Evolutionary conservation across 176 grass and related monocot genomes (phyloP).

Genomic region (Pharus latifolius): DNA sequence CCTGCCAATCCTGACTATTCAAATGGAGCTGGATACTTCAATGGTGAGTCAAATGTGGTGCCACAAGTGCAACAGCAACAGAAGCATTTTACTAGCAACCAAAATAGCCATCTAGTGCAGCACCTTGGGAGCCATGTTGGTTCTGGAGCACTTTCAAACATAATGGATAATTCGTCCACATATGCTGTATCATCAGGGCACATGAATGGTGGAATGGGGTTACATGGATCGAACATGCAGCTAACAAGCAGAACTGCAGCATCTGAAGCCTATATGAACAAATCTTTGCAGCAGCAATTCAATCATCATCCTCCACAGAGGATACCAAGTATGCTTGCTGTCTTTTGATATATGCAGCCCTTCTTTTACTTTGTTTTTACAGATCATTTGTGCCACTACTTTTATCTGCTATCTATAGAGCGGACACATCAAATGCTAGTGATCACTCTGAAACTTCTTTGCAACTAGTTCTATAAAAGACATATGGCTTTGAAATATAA

Average conservation of each 20-base stretch:
- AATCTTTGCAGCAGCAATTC: conserved; percentile 32
- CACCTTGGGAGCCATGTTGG: conserved; percentile 14
- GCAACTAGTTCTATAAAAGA: conserved; percentile 8
- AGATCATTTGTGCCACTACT: background rate
- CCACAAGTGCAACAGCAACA: conserved; percentile 28
- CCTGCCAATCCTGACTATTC: conserved; percentile 35
- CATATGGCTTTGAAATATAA: background rate
- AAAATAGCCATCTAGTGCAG: conserved; percentile 24
- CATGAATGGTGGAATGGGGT: conserved; percentile 34
- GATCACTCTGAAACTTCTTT: background rate
- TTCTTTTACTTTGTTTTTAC: background rate
- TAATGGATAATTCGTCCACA: conserved; percentile 28
- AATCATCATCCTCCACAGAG: conserved; percentile 36
- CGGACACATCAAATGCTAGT: background rate
- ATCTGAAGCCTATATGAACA: conserved; percentile 40
- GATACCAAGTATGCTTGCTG: conserved; percentile 46
- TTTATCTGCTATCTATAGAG: background rate
- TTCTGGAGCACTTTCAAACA: conserved; percentile 38
- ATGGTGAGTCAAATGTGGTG: conserved; percentile 19
- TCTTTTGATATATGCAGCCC: background rate
- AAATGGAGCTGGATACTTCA: conserved; percentile 46
- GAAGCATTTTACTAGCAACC: conserved; percentile 32
- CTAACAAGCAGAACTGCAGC: conserved; percentile 23
- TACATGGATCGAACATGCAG: conserved; percentile 31
- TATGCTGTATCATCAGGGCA: conserved; percentile 38